Conservation (phyloP, 2,329 filamentous ascomycete genomes). For the Penicillium griseofulvum region DNA sequence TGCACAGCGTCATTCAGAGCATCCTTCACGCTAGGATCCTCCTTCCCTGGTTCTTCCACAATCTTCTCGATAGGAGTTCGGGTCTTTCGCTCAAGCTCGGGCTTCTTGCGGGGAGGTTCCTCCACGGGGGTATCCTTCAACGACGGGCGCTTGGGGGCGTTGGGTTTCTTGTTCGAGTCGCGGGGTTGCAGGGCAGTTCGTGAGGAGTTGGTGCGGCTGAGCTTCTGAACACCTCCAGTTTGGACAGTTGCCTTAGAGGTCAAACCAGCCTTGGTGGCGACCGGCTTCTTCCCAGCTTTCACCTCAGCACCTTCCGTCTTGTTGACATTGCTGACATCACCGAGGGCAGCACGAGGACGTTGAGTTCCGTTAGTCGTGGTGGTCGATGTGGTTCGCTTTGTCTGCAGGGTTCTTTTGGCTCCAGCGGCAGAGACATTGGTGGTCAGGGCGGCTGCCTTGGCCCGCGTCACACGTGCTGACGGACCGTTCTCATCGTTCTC, state of each 20-base stretch:
- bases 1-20: constrained; percentile 35
- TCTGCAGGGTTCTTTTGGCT: constrained; percentile 63
- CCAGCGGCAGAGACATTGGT: constrained; percentile 56
- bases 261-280: constrained; percentile 61
- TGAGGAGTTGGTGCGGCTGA: constrained; percentile 57
- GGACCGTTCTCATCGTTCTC: constrained; percentile 90
- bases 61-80: neutral
- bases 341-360: constrained; percentile 79
- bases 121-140: constrained; percentile 59
- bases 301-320: constrained; percentile 61
- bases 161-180: constrained; percentile 66
- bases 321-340: constrained; percentile 91
- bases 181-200: constrained; percentile 65
- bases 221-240: constrained; percentile 78
- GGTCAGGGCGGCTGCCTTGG: constrained; percentile 74
- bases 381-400: constrained; percentile 62
- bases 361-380: constrained; percentile 51
- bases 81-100: constrained; percentile 53
- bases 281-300: constrained; percentile 71
- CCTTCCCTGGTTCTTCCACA: constrained; percentile 4
- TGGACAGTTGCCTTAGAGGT: constrained; percentile 75
- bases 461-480: constrained; percentile 83
- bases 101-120: constrained; percentile 68
- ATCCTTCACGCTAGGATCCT: constrained; percentile 40
- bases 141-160: constrained; percentile 59